Percentiles rank a stretch among this genome's conserved stretches.
Conservation (phyloP, 345 rosid species). For the Psidium friedrichsthalianum region DNA sequence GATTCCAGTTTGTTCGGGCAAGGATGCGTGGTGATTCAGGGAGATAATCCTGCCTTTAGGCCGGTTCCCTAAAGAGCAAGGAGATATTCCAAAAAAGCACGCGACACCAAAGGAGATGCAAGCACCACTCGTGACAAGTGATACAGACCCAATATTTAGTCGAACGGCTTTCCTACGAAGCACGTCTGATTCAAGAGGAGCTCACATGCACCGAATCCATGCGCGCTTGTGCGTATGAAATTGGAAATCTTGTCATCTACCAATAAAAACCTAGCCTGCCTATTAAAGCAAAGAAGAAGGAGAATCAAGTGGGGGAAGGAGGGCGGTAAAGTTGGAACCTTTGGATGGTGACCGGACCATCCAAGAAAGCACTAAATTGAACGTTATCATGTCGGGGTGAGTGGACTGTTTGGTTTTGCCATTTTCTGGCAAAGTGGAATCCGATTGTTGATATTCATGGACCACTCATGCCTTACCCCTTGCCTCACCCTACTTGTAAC, state of each 20-base stretch:
- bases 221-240: background rate
- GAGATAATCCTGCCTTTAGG: background rate
- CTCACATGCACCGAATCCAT: background rate
- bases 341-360: background rate
- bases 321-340: background rate
- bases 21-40: background rate
- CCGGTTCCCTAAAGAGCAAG: background rate
- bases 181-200: background rate
- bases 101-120: background rate
- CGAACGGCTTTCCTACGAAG: too few species aligned
- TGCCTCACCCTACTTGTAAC: too few species aligned
- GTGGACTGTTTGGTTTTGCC: too few species aligned
- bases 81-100: too few species aligned
- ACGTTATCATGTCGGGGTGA: too few species aligned
- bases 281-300: background rate
- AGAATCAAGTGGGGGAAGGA: background rate
- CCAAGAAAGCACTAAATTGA: background rate
- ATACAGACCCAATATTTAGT: background rate
- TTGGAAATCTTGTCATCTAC: background rate
- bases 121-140: background rate
- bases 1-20: background rate
- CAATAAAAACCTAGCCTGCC: background rate
- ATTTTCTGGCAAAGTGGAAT: too few species aligned
- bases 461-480: too few species aligned
- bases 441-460: too few species aligned